These are phyloP conservation scores for Pseudozyma thailandica DNA, from an alignment of 1,284 basidiomycete species.

Conservation along the genomic window DNA sequence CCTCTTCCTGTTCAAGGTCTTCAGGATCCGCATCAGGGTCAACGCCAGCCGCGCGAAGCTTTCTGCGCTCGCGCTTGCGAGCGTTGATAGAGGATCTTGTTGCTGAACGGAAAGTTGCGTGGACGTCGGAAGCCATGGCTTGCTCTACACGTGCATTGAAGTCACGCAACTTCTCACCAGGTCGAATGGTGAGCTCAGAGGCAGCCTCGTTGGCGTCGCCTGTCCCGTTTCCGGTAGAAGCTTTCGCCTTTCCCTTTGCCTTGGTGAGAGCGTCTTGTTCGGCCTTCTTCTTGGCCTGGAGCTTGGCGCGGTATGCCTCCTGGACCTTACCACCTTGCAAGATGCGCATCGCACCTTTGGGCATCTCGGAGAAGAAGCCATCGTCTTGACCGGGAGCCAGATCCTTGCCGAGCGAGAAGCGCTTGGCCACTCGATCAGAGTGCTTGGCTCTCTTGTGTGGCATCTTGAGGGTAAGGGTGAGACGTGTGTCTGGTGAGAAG, in stretches of 20 bases:
- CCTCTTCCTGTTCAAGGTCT: slow-evolving; percentile 25
- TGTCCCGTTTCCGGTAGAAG: background rate
- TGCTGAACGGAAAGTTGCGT: slow-evolving; percentile 46
- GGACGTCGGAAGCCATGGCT: slow-evolving; percentile 53
- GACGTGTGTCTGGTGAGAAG: slow-evolving; percentile 18
- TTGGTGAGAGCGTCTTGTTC: slow-evolving; percentile 23
- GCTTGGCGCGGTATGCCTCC: slow-evolving; percentile 42
- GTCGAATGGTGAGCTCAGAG: slow-evolving; percentile 52
- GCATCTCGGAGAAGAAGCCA: slow-evolving; percentile 50
- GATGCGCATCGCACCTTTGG: slow-evolving; percentile 58
- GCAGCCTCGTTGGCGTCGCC: slow-evolving; percentile 4
- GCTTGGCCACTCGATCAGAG: slow-evolving; percentile 51
- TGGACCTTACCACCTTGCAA: slow-evolving; percentile 54
- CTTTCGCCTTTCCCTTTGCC: slow-evolving; percentile 40
- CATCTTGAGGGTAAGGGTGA: slow-evolving; percentile 33
- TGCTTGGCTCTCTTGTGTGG: slow-evolving; percentile 62
- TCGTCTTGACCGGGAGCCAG: slow-evolving; percentile 43
- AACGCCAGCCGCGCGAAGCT: slow-evolving; percentile 32
- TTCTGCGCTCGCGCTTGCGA: slow-evolving; percentile 52
- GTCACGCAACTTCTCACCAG: slow-evolving; percentile 60
- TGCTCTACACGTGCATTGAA: slow-evolving; percentile 63
- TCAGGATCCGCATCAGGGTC: slow-evolving; percentile 45
- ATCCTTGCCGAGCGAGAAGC: slow-evolving; percentile 44
- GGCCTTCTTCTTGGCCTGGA: slow-evolving; percentile 32
- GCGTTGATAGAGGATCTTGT: slow-evolving; percentile 50